A percentile compares a stretch with the other conserved stretches of the same genome.
These are phyloP conservation scores for Sarocladium kiliense DNA, from an alignment of 2,329 filamentous ascomycete species.

Conservation along the genomic window DNA sequence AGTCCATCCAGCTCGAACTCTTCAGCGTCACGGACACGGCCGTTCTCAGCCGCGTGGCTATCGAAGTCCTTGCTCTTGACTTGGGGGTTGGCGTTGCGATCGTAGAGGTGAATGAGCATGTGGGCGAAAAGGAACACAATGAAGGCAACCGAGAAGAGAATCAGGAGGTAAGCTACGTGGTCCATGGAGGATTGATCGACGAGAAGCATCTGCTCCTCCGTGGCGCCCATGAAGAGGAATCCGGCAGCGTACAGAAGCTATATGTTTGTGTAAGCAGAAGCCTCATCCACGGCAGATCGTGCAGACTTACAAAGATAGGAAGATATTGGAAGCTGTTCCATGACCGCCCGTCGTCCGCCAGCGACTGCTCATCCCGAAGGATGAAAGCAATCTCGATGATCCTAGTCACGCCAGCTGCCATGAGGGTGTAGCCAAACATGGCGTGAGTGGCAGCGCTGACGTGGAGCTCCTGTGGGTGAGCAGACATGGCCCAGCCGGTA, in stretches of 20 bases:
- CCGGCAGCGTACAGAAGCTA: conserved; percentile 87
- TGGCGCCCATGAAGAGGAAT: conserved; percentile 96
- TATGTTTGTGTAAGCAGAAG: conserved; percentile 11
- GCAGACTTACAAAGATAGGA: conserved; percentile 48
- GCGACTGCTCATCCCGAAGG: conserved; percentile 62
- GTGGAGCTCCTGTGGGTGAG: conserved; percentile 78
- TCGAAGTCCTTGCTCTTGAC: conserved; percentile 30
- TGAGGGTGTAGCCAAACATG: conserved; percentile 91
- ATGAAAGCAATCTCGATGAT: conserved; percentile 92
- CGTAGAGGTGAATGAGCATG: conserved; percentile 80
- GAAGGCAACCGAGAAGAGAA: conserved; percentile 86
- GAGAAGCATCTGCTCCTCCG: conserved; percentile 89
- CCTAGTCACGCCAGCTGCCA: conserved; percentile 78
- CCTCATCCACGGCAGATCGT: neutral
- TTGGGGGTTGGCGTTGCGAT: conserved; percentile 45
- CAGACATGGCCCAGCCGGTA: conserved; percentile 94
- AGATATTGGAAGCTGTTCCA: conserved; percentile 57
- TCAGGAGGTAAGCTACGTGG: conserved; percentile 87
- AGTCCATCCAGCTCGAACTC: conserved; percentile 92
- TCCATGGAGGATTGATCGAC: conserved; percentile 71
- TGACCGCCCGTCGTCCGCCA: conserved; percentile 63
- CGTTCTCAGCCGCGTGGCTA: conserved; percentile 38
- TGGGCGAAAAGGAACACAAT: conserved; percentile 87
- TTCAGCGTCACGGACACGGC: conserved; percentile 70
- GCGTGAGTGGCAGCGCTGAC: conserved; percentile 83